These are phyloP conservation scores for Thymus mandschuricus DNA, from an alignment of 257 asterid species.

Conservation along the genomic window DNA sequence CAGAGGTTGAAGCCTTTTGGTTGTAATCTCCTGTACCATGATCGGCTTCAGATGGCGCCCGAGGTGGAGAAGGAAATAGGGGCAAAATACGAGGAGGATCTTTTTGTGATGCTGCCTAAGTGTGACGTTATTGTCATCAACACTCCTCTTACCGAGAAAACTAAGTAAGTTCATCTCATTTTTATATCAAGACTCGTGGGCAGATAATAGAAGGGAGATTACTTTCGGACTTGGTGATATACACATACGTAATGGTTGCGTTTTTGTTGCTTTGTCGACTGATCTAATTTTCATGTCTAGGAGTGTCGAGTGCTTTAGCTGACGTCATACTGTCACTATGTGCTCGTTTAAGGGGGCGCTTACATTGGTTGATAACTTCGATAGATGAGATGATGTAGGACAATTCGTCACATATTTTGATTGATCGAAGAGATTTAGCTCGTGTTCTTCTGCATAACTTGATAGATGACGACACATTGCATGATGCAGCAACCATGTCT, in stretches of 20 bases:
- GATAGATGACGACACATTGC: too few relatives aligned
- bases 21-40: conserved; percentile 89
- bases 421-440: not conserved
- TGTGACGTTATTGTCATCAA: conserved; percentile 91
- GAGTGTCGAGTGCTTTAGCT: not conserved
- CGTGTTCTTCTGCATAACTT: not conserved
- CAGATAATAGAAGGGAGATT: too few relatives aligned
- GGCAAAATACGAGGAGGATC: conserved; percentile 85
- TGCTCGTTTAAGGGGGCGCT: not conserved
- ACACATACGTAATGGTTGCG: not conserved
- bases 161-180: conserved; percentile 51
- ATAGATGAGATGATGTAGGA: not conserved
- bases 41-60: conserved; percentile 74
- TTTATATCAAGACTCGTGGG: not conserved
- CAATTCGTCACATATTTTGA: not conserved
- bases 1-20: conserved; percentile 95
- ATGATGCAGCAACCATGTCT: not conserved
- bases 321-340: not conserved
- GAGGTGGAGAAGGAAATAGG: conserved; percentile 82
- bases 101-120: conserved; percentile 89
- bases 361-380: not conserved
- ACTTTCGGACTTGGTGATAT: too few relatives aligned
- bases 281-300: not conserved
- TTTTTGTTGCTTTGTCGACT: not conserved
- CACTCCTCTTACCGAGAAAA: conserved; percentile 91